Percentiles rank a stretch among this genome's conserved stretches.
These are phyloP conservation scores for Fragosphaeria purpurea DNA, from an alignment of 2,329 filamentous ascomycete species.

Conservation along the genomic window DNA sequence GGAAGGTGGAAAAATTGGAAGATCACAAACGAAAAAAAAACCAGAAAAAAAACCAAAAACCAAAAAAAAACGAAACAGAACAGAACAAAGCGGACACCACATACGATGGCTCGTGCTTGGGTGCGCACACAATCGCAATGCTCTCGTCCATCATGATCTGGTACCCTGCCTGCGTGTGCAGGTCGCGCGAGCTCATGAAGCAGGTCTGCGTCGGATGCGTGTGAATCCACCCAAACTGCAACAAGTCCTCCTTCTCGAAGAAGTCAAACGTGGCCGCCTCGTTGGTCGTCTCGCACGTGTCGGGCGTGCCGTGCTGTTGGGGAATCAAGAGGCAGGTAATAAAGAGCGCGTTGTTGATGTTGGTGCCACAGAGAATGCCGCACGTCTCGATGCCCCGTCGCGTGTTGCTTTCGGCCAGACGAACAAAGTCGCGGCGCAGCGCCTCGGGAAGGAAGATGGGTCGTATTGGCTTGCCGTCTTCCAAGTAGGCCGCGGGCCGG, in stretches of 20 bases:
- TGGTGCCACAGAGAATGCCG: constrained; percentile 82
- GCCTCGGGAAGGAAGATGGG: constrained; percentile 76
- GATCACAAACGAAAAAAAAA: too few relatives aligned
- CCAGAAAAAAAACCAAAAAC: background rate
- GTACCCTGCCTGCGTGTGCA: constrained; percentile 90
- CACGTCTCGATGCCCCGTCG: constrained; percentile 80
- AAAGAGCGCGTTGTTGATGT: constrained; percentile 89
- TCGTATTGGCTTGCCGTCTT: constrained; percentile 77
- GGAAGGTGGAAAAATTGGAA: too few relatives aligned
- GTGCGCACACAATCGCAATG: constrained; percentile 93
- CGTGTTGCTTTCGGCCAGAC: constrained; percentile 68
- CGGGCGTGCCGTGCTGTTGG: constrained; percentile 77
- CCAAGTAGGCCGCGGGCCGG: constrained; percentile 75
- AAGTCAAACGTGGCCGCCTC: constrained; percentile 80
- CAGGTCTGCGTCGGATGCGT: constrained; percentile 95
- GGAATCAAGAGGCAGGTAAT: constrained; percentile 82
- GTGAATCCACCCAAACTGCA: constrained; percentile 94
- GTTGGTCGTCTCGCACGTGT: constrained; percentile 92
- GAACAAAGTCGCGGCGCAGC: constrained; percentile 65
- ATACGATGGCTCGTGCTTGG: constrained; percentile 63
- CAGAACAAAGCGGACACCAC: background rate
- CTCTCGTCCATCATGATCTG: constrained; percentile 95
- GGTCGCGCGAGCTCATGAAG: constrained; percentile 90
- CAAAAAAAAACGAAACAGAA: background rate
- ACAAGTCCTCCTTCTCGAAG: constrained; percentile 71